Percentiles rank a stretch among this genome's conserved stretches.
Conservation (phyloP, 108 stramenopile species). For the Pseudonitzschia pungens region DNA sequence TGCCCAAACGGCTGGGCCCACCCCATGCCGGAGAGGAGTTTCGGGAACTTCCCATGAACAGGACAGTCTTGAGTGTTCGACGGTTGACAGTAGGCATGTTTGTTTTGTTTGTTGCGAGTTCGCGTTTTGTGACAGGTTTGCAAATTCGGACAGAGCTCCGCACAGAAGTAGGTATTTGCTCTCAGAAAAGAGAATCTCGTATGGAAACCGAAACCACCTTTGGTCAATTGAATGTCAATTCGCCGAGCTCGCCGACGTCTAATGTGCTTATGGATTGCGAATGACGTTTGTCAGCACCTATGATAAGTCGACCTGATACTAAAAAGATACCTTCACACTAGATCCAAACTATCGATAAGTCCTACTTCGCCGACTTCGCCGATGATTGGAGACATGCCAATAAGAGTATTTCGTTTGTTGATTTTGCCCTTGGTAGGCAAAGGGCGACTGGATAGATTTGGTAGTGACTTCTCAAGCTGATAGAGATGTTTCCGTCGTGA, state of each 20-base stretch:
- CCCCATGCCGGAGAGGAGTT: conserved; percentile 57
- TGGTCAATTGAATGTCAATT: too few relatives aligned
- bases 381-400: background rate
- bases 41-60: conserved; percentile 65
- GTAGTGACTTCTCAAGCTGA: too few relatives aligned
- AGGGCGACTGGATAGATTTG: too few relatives aligned
- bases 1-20: conserved; percentile 53
- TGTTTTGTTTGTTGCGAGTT: background rate
- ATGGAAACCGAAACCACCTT: too few relatives aligned
- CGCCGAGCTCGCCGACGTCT: background rate
- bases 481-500: too few relatives aligned
- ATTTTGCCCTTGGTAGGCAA: too few relatives aligned
- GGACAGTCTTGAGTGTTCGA: conserved; percentile 51
- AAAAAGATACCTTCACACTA: background rate
- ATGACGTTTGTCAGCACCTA: too few relatives aligned
- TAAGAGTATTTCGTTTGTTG: too few relatives aligned
- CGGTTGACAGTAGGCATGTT: background rate
- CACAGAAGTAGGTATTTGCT: background rate
- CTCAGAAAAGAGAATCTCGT: background rate
- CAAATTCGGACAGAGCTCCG: background rate
- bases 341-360: background rate
- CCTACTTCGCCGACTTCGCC: background rate
- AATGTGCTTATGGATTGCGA: background rate
- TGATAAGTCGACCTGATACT: too few relatives aligned
- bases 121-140: background rate